Conservation (phyloP, 768 basidiomycete species). For the Termitomyces sp. region DNA sequence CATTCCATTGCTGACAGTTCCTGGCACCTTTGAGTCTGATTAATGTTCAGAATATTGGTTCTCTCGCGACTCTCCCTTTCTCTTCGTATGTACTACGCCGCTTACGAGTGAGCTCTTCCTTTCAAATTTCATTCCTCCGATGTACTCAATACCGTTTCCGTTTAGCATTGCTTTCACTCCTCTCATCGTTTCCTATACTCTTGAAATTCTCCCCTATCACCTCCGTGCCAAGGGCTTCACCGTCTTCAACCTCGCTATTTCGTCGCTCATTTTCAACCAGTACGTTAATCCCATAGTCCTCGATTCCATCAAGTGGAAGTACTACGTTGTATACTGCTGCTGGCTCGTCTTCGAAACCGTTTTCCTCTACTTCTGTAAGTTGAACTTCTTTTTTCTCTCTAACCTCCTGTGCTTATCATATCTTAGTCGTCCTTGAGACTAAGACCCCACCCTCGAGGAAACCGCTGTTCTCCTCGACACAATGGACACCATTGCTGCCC, state of each 20-base stretch:
- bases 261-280: conserved; percentile 86
- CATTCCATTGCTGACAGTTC: not conserved
- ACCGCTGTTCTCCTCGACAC: conserved; percentile 78
- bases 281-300: conserved; percentile 84
- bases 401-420: not conserved
- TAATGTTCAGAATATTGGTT: conserved; percentile 58
- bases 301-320: conserved; percentile 64
- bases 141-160: conserved; percentile 1
- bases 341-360: conserved; percentile 67
- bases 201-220: conserved; percentile 82
- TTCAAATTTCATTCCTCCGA: not conserved
- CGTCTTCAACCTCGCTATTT: conserved; percentile 76
- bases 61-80: conserved; percentile 64
- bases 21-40: not conserved
- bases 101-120: conserved; percentile 60
- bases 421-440: conserved; percentile 58
- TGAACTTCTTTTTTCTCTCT: not conserved
- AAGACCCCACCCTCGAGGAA: conserved; percentile 74
- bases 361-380: conserved; percentile 59
- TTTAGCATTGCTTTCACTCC: conserved; percentile 75
- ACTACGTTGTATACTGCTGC: conserved; percentile 73
- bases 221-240: conserved; percentile 87
- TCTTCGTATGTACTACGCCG: conserved; percentile 76
- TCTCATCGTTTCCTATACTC: conserved; percentile 81
- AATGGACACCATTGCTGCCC: conserved; percentile 30